Percentiles rank a stretch among this genome's conserved stretches.
Conservation (phyloP, 1,284 basidiomycete species). For the Rhodotorula mucilaginosa region DNA sequence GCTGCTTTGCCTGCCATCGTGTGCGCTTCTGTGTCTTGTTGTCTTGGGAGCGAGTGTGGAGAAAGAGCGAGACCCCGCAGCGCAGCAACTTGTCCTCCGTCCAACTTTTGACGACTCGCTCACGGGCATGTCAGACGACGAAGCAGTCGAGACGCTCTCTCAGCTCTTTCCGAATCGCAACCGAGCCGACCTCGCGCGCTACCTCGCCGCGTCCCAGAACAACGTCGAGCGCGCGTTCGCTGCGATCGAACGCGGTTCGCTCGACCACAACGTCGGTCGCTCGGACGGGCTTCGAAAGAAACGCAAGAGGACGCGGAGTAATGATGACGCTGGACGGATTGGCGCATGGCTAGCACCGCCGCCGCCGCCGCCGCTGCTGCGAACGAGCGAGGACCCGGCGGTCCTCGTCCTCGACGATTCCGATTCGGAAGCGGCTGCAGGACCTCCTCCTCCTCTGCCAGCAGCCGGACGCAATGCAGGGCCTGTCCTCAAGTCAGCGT, state of each 20-base stretch:
- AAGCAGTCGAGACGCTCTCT: conserved; percentile 11
- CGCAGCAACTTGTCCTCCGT: not conserved
- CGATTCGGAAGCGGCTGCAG: conserved; percentile 5
- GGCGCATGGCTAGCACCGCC: not conserved
- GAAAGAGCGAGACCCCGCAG: too few species aligned
- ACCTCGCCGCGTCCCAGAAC: conserved; percentile 19
- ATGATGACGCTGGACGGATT: not conserved
- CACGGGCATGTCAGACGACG: not conserved
- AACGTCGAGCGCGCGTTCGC: conserved; percentile 26
- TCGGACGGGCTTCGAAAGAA: not conserved
- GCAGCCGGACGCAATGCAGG: not conserved
- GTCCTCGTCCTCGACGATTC: conserved; percentile 15
- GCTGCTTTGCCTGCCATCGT: conserved; percentile 7
- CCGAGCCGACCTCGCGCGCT: not conserved
- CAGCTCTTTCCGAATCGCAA: conserved; percentile 19
- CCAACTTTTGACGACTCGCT: too few species aligned
- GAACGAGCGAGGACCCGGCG: not conserved
- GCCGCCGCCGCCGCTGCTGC: too few species aligned
- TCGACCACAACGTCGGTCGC: not conserved
- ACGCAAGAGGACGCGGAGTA: not conserved
- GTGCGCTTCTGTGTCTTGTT: not conserved
- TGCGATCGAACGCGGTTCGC: conserved; percentile 8
- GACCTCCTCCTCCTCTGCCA: not conserved
- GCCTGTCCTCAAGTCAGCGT: not conserved
- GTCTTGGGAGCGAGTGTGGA: not conserved